A percentile compares a stretch with the other conserved stretches of the same genome.
Conservation (phyloP, 2,329 filamentous ascomycete genomes). For the Exophiala mesophila region DNA sequence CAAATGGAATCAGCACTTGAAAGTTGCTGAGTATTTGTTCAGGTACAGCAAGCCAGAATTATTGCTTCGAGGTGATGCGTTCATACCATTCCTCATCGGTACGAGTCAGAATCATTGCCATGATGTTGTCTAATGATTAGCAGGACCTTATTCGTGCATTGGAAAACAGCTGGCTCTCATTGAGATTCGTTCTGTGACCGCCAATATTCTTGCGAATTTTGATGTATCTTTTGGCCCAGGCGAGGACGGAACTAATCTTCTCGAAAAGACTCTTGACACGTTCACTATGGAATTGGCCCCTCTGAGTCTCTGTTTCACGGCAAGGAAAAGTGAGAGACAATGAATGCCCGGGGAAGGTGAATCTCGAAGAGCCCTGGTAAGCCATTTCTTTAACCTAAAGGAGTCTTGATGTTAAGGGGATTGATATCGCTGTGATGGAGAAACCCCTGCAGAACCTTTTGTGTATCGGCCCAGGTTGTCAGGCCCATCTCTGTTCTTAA, state of each 20-base stretch:
- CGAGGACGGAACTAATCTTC: slow-evolving; percentile 9
- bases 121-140: slow-evolving; percentile 31
- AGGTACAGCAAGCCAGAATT: slow-evolving; percentile 31
- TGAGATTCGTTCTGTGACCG: slow-evolving; percentile 23
- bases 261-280: slow-evolving; percentile 11
- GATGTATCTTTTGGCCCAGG: slow-evolving; percentile 11
- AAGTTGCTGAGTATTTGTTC: background rate
- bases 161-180: slow-evolving; percentile 29
- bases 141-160: slow-evolving; percentile 28
- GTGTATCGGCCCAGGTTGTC: background rate
- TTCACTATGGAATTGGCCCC: slow-evolving; percentile 13
- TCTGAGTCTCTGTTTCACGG: slow-evolving; percentile 2
- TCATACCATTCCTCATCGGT: slow-evolving; percentile 32
- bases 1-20: too few species aligned
- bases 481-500: background rate
- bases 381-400: too few species aligned
- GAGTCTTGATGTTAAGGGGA: background rate
- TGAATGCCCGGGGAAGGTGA: too few species aligned
- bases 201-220: slow-evolving; percentile 7
- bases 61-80: slow-evolving; percentile 29
- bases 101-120: slow-evolving; percentile 25
- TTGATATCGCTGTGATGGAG: background rate
- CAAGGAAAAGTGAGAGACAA: slow-evolving; percentile 3
- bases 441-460: background rate
- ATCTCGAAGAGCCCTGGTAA: too few species aligned